These are phyloP conservation scores for Penicillium sp. DNA, from an alignment of 2,329 filamentous ascomycete species.

Conservation along the genomic window DNA sequence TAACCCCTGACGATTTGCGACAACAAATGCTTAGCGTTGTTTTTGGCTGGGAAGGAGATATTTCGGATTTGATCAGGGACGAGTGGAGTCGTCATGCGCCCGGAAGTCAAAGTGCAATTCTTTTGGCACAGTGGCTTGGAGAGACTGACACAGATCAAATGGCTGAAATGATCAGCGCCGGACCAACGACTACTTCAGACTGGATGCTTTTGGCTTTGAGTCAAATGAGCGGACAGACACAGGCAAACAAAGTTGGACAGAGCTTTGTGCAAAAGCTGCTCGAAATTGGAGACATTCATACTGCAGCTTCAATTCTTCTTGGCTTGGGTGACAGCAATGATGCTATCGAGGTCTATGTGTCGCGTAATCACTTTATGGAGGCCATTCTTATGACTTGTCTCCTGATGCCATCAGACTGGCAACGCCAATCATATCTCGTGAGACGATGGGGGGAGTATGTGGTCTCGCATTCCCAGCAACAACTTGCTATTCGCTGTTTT, in stretches of 20 bases:
- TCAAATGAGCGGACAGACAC: slow-evolving; percentile 74
- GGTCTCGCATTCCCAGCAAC: slow-evolving; percentile 80
- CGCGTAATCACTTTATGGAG: slow-evolving; percentile 88
- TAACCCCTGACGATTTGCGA: slow-evolving; percentile 76
- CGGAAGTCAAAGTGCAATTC: slow-evolving; percentile 74
- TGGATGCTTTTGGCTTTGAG: slow-evolving; percentile 96
- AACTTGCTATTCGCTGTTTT: slow-evolving; percentile 89
- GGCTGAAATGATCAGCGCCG: slow-evolving; percentile 70
- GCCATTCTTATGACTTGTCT: slow-evolving; percentile 85
- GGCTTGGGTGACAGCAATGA: slow-evolving; percentile 91
- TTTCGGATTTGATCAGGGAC: slow-evolving; percentile 77
- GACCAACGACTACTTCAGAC: slow-evolving; percentile 88
- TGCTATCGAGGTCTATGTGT: slow-evolving; percentile 94
- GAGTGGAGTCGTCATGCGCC: slow-evolving; percentile 71
- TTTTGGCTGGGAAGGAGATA: slow-evolving; percentile 90
- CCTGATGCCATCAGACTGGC: slow-evolving; percentile 82
- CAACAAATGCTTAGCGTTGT: slow-evolving; percentile 90
- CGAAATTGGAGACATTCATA: slow-evolving; percentile 86
- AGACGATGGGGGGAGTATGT: slow-evolving; percentile 95
- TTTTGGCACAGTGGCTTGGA: slow-evolving; percentile 90
- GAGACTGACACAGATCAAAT: slow-evolving; percentile 81
- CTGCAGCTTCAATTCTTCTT: slow-evolving; percentile 87
- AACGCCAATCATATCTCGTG: slow-evolving; percentile 81
- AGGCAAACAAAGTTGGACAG: slow-evolving; percentile 86
- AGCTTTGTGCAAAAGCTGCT: slow-evolving; percentile 88